These are phyloP conservation scores for Teunomyces kruisii DNA, from an alignment of 805 yeast genomes.

Conservation along the genomic window DNA sequence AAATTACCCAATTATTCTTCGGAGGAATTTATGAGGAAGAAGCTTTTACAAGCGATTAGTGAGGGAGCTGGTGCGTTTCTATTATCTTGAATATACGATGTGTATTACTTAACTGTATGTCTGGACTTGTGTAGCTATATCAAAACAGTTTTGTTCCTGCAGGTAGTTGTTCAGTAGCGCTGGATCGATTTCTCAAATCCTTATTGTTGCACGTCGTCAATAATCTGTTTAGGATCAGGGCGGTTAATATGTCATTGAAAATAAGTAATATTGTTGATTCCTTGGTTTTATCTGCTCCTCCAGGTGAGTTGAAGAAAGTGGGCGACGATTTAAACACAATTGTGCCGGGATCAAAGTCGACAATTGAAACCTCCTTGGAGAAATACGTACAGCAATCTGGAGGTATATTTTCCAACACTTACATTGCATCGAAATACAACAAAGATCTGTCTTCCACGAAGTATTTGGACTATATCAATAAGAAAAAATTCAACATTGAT, in stretches of 20 bases:
- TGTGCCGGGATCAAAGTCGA: slow-evolving; percentile 18
- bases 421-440: slow-evolving; percentile 34
- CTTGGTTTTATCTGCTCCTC: slow-evolving; percentile 36
- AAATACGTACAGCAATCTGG: slow-evolving; percentile 28
- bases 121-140: too few relatives aligned
- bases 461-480: slow-evolving; percentile 50
- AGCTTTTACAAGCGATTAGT: slow-evolving; percentile 66
- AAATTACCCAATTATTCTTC: slow-evolving; percentile 82
- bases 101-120: too few relatives aligned
- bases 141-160: background rate
- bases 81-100: slow-evolving; percentile 50
- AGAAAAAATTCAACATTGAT: slow-evolving; percentile 58
- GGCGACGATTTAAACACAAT: slow-evolving; percentile 24
- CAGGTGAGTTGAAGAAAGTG: slow-evolving; percentile 37
- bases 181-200: too few relatives aligned
- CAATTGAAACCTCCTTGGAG: slow-evolving; percentile 29
- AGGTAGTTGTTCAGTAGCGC: background rate
- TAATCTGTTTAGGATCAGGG: too few relatives aligned
- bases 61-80: slow-evolving; percentile 91
- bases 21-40: slow-evolving; percentile 54
- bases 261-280: slow-evolving; percentile 27
- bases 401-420: slow-evolving; percentile 26
- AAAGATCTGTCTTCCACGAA: slow-evolving; percentile 40
- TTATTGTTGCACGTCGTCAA: too few relatives aligned
- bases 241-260: slow-evolving; percentile 18